Percentiles rank a stretch among this genome's conserved stretches.
Evolutionary conservation across 2,329 filamentous ascomycete genomes (phyloP).

Genomic region (Claviceps quebecensis): DNA sequence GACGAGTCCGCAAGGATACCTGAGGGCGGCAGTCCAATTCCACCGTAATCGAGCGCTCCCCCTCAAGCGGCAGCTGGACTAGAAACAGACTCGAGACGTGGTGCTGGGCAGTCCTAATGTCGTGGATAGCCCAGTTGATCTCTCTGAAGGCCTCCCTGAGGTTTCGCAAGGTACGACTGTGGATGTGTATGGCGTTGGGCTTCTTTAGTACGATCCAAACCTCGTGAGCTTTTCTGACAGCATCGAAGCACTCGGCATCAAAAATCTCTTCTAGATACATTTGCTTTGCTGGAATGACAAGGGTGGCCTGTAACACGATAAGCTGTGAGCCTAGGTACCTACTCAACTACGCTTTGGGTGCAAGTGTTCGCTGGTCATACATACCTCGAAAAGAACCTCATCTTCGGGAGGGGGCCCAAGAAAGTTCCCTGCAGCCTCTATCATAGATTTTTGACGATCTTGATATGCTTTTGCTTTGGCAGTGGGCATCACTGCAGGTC

Average conservation of each 20-base stretch:
- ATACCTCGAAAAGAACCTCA: conserved; percentile 14
- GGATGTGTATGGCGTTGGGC: conserved; percentile 15
- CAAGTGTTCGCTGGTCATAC: conserved; percentile 8
- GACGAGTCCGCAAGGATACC: neutral
- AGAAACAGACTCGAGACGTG: conserved; percentile 13
- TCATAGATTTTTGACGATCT: conserved; percentile 8
- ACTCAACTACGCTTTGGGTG: neutral
- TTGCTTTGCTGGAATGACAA: conserved; percentile 17
- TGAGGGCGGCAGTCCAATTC: conserved; percentile 13
- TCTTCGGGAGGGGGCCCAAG: conserved; percentile 12
- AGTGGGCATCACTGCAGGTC: conserved; percentile 6
- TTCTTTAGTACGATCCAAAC: conserved; percentile 18
- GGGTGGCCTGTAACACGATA: conserved; percentile 10
- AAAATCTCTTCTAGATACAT: conserved; percentile 15
- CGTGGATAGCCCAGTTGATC: conserved; percentile 18
- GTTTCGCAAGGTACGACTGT: conserved; percentile 10
- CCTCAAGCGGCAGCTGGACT: conserved; percentile 13
- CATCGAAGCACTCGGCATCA: conserved; percentile 12
- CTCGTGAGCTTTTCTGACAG: conserved; percentile 14
- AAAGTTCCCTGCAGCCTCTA: conserved; percentile 11
- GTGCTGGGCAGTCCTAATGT: conserved; percentile 17
- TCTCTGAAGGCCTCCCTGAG: conserved; percentile 16
- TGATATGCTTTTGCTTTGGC: conserved; percentile 12
- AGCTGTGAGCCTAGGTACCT: neutral
- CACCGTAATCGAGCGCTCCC: conserved; percentile 9